phyloP scores from a whole-genome alignment of 1,284 basidiomycete genomes.

The Melampsora medusae region DNA sequence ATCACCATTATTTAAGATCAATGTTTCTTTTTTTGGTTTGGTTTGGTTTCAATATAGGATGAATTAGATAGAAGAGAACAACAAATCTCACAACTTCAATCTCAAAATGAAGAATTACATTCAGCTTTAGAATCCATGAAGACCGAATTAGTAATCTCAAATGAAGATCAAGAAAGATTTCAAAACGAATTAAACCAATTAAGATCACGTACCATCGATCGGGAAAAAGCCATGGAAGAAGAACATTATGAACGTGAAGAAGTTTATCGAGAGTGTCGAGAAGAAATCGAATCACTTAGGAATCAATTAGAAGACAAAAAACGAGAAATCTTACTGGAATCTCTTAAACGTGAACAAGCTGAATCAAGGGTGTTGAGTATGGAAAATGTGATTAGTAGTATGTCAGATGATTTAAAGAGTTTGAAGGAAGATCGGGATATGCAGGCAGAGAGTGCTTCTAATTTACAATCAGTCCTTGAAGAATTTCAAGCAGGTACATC shows the following conservation, averaged over 20 bases:
- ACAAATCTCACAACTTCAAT: slow-evolving; percentile 70
- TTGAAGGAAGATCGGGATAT: slow-evolving; percentile 64
- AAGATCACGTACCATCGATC: slow-evolving; percentile 58
- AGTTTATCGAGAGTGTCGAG: slow-evolving; percentile 73
- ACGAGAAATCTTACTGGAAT: slow-evolving; percentile 70
- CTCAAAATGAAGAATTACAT: slow-evolving; percentile 71
- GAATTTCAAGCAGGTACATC: slow-evolving; percentile 85
- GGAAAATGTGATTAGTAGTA: slow-evolving; percentile 68
- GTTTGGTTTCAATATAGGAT: slow-evolving; percentile 65
- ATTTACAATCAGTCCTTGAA: slow-evolving; percentile 85
- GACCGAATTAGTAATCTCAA: slow-evolving; percentile 70
- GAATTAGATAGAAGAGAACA: slow-evolving; percentile 87
- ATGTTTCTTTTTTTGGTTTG: slow-evolving; percentile 32
- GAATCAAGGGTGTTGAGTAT: slow-evolving; percentile 62
- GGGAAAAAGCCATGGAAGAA: slow-evolving; percentile 58
- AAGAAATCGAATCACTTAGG: slow-evolving; percentile 76
- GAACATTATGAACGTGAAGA: slow-evolving; percentile 73
- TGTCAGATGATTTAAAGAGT: slow-evolving; percentile 62
- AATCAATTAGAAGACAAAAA: slow-evolving; percentile 88
- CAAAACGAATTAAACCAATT: slow-evolving; percentile 66
- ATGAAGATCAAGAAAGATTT: slow-evolving; percentile 69
- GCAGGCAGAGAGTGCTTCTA: slow-evolving; percentile 73
- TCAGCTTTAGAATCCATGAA: slow-evolving; percentile 71
- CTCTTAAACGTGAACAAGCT: slow-evolving; percentile 68
- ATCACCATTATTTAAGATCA: slow-evolving; percentile 12